Percentiles rank a stretch among this genome's conserved stretches.
phyloP scores from a whole-genome alignment of 345 rosid genomes.

The Salix exigua region DNA sequence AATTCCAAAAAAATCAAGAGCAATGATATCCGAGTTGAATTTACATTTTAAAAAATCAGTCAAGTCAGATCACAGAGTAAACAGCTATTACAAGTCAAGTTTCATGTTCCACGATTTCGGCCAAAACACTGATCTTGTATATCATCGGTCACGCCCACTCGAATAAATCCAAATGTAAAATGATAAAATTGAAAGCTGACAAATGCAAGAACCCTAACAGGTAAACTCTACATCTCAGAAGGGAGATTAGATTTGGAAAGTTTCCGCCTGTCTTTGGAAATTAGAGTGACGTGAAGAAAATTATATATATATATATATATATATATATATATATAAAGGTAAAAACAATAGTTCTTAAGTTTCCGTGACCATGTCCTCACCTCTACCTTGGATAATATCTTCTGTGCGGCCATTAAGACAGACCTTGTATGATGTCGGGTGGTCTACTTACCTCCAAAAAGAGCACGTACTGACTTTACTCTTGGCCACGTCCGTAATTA shows the following conservation, averaged over 20 bases:
- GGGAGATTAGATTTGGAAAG: background rate
- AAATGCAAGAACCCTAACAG: too few relatives aligned
- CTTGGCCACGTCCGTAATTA: too few relatives aligned
- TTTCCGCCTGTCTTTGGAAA: background rate
- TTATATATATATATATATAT: background rate
- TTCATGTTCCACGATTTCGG: conserved; percentile 4
- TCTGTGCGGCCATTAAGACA: background rate
- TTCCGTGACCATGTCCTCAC: background rate
- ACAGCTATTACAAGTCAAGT: background rate
- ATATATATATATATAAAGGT: background rate
- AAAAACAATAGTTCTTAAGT: background rate
- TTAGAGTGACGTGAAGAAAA: background rate
- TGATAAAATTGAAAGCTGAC: background rate
- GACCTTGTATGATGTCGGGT: background rate
- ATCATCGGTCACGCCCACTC: conserved; percentile 1
- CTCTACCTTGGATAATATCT: background rate
- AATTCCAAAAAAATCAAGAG: background rate
- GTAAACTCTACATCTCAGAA: background rate
- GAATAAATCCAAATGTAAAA: background rate
- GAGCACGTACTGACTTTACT: too few relatives aligned
- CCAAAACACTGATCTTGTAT: background rate
- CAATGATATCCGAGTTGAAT: conserved; percentile 2
- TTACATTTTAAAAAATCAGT: background rate
- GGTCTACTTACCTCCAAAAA: too few relatives aligned
- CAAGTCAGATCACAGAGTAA: background rate